phyloP scores from a whole-genome alignment of 305 asterid genomes.

The Solanum hybrid region DNA sequence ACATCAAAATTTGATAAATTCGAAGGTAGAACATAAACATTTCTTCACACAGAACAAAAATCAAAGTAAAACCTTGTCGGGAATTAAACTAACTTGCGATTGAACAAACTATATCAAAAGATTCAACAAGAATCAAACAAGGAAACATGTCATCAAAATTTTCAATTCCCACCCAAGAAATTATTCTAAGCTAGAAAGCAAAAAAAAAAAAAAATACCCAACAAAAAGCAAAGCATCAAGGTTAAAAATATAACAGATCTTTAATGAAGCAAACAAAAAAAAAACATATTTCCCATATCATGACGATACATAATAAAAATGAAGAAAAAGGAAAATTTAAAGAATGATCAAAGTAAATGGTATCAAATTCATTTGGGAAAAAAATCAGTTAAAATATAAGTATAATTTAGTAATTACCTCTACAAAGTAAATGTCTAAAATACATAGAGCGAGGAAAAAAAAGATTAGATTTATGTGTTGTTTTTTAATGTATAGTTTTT shows the following conservation, averaged over 20 bases:
- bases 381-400: neutral
- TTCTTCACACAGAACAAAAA: too few species aligned
- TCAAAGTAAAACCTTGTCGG: too few species aligned
- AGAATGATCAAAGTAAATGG: slow-evolving; percentile 17
- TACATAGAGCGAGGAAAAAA: neutral
- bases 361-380: neutral
- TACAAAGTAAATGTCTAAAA: neutral
- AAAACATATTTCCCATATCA: slow-evolving; percentile 10
- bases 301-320: slow-evolving; percentile 2
- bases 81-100: too few species aligned
- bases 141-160: neutral
- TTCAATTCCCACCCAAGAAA: slow-evolving; percentile 5
- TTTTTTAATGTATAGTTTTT: neutral
- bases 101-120: too few species aligned
- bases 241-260: slow-evolving; percentile 19
- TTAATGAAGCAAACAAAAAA: too few species aligned
- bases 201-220: slow-evolving; percentile 14
- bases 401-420: neutral
- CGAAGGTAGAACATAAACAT: neutral
- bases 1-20: neutral
- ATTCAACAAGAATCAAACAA: too few species aligned
- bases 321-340: neutral
- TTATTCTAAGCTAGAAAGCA: slow-evolving; percentile 17
- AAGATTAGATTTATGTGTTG: neutral
- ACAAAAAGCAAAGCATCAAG: slow-evolving; percentile 13